A percentile compares a stretch with the other conserved stretches of the same genome.
Conservation (phyloP, 768 basidiomycete species). For the Mycena leptocephala region DNA sequence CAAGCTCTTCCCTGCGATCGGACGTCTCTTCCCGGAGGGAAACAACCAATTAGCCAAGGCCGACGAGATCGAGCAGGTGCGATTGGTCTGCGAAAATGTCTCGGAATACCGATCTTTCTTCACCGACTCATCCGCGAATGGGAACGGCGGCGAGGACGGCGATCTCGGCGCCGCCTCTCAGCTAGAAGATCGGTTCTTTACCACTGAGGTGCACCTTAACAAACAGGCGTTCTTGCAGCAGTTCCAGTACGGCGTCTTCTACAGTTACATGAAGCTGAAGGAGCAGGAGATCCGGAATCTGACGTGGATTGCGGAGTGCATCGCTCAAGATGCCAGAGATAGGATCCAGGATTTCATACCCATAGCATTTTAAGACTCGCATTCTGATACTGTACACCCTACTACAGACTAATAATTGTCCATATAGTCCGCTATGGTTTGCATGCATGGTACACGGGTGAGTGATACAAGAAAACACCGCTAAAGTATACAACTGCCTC, state of each 20-base stretch:
- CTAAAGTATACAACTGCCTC: no score
- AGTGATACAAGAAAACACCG: background rate
- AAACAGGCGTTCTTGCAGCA: constrained; percentile 96
- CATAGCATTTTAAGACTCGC: no score
- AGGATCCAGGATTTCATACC: constrained; percentile 97
- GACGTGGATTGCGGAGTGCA: constrained; percentile 98
- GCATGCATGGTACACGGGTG: no score
- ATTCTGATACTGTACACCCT: constrained; percentile 66
- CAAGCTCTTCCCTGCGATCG: constrained; percentile 94
- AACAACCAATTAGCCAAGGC: constrained; percentile 95
- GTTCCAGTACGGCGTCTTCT: constrained; percentile 96
- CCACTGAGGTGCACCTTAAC: constrained; percentile 93
- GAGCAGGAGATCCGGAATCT: constrained; percentile 93
- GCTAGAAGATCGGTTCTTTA: constrained; percentile 96
- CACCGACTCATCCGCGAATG: constrained; percentile 62
- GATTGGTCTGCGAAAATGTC: constrained; percentile 88
- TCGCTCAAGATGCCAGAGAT: constrained; percentile 96
- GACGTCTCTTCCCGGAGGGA: constrained; percentile 94
- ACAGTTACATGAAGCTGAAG: constrained; percentile 93
- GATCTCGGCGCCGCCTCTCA: constrained; percentile 70
- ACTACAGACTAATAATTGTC: constrained; percentile 13
- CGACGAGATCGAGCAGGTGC: constrained; percentile 96
- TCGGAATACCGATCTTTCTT: constrained; percentile 95
- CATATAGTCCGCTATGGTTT: background rate
- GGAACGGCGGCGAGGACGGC: constrained; percentile 52